Conservation (phyloP, 441 rosid species). For the Corymbia citriodora region DNA sequence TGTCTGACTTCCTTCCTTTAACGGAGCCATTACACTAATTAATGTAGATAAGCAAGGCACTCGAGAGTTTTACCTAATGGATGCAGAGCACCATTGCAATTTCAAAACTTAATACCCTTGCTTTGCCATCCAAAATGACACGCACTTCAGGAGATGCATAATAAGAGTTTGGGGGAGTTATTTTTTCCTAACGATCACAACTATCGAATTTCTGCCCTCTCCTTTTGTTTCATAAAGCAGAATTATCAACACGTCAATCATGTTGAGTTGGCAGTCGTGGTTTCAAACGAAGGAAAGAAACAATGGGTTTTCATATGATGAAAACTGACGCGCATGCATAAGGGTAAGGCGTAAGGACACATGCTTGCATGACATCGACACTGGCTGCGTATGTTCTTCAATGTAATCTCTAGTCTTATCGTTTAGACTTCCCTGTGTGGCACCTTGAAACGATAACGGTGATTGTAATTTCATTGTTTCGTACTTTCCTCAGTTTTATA, state of each 20-base stretch:
- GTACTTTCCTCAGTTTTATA: neutral
- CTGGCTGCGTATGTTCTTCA: neutral
- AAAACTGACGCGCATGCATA: neutral
- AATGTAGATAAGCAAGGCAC: neutral
- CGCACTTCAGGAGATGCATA: neutral
- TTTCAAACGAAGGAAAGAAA: neutral
- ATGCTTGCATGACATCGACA: neutral
- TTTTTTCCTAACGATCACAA: neutral
- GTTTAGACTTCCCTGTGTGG: neutral
- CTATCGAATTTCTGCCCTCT: neutral
- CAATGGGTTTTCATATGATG: neutral
- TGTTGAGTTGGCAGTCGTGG: neutral
- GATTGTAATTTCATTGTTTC: neutral
- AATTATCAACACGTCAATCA: neutral
- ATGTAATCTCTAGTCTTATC: neutral
- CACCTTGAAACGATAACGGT: neutral
- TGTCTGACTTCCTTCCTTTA: neutral
- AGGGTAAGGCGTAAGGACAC: neutral
- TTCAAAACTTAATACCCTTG: neutral
- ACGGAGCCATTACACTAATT: neutral
- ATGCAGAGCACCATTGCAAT: neutral
- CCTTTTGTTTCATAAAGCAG: neutral
- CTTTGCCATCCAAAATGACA: neutral
- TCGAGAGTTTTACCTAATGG: neutral
- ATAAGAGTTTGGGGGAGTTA: neutral